These are phyloP conservation scores for Bidens hawaiensis DNA, from an alignment of 140 eudicot genomes.

Conservation along the genomic window DNA sequence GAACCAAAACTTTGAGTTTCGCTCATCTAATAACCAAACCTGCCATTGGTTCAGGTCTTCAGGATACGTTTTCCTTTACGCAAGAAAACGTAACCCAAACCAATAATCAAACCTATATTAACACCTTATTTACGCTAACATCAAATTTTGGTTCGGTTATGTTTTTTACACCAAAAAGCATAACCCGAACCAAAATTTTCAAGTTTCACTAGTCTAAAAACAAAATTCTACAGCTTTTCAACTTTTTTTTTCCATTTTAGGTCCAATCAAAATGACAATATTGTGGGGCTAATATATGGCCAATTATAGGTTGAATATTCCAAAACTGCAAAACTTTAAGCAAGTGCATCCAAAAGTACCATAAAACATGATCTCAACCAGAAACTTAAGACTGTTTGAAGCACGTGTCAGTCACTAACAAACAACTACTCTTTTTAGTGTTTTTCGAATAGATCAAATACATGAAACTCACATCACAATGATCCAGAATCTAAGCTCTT, in stretches of 20 bases:
- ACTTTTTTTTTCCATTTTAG: neutral
- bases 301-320: constrained; percentile 22
- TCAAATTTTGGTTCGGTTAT: neutral
- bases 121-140: neutral
- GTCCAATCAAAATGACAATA: neutral
- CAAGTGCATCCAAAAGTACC: constrained; percentile 31
- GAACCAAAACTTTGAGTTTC: too few species aligned
- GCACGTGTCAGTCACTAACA: constrained; percentile 28
- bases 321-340: constrained; percentile 28
- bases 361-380: constrained; percentile 2
- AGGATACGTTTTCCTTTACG: too few species aligned
- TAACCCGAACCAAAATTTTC: neutral
- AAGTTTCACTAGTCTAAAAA: neutral
- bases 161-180: neutral
- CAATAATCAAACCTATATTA: neutral
- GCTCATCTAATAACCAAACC: too few species aligned
- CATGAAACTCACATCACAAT: constrained; percentile 11
- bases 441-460: constrained; percentile 12
- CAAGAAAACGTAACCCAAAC: too few species aligned
- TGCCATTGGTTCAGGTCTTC: too few species aligned
- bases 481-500: constrained; percentile 8
- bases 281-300: constrained; percentile 8
- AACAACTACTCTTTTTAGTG: neutral
- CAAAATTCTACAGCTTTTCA: neutral
- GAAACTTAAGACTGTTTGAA: constrained; percentile 18